Evolutionary conservation across 1,284 basidiomycete genomes (phyloP).

Genomic region (Pascua guehoae): DNA sequence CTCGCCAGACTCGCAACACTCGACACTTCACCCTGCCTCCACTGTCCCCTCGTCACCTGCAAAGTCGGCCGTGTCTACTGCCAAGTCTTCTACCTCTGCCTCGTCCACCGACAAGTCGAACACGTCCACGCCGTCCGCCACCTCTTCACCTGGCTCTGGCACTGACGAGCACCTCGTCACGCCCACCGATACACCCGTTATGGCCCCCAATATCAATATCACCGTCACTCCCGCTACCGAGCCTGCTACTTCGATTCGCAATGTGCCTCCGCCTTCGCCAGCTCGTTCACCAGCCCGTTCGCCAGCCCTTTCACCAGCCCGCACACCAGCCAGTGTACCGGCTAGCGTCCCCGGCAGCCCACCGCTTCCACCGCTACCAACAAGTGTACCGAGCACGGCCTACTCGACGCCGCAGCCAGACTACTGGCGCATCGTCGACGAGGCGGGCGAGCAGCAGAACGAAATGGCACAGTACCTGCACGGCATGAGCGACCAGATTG

Average conservation of each 20-base stretch:
- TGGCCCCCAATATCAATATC: conserved; percentile 4
- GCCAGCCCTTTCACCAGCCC: background rate
- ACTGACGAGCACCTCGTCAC: background rate
- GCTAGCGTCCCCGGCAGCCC: background rate
- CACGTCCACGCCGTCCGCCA: background rate
- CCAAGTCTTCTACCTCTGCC: background rate
- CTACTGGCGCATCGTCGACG: background rate
- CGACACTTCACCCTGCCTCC: too few species aligned
- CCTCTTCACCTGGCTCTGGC: background rate
- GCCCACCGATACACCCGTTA: background rate
- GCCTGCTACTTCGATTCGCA: background rate
- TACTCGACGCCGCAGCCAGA: background rate
- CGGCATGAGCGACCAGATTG: conserved; percentile 44
- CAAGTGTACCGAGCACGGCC: background rate
- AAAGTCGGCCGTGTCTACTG: too few species aligned
- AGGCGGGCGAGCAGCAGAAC: conserved; percentile 16
- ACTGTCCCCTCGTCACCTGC: too few species aligned
- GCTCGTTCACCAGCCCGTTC: background rate
- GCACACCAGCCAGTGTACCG: too few species aligned
- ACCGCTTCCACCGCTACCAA: background rate
- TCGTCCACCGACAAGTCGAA: background rate
- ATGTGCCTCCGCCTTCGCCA: background rate
- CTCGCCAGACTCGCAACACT: background rate
- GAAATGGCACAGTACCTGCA: conserved; percentile 45
- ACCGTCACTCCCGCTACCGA: conserved; percentile 3